Evolutionary conservation across 2,329 filamentous ascomycete genomes (phyloP), one percentile per base, ranked within the genome.

Genomic region (Phyllosticta capitalensis): DNA sequence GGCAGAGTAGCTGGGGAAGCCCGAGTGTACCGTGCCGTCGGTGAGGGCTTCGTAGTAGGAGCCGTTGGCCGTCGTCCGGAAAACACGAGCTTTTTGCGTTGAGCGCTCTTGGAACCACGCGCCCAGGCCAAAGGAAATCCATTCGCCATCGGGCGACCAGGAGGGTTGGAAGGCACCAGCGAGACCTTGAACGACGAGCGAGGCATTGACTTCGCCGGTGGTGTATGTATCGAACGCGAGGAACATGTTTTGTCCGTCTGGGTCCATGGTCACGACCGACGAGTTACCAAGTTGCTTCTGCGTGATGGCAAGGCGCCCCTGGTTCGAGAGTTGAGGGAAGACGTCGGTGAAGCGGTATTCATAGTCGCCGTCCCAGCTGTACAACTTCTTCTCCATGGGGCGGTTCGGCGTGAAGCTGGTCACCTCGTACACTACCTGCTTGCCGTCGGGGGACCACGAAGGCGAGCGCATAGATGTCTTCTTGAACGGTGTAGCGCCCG

Each of bases 321-420:
- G 63, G 1, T 64, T 56, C 9, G 64, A 66, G 17, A 72, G 62
- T 52, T 69, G 64, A 0, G 75, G 75, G 64, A 77, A 76, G 2
- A 77, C 72, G 56, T 77, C 75, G 52, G 69, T 75, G 67, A 74
- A 75, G 20, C 72, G 70, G 61, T 76, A 76, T 5, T 76, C 75
- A 70, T 70, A 77, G 4, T 75, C 70, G 6, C 50, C 38, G 50
- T 76, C 71, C 68, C 69, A 77, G 62, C 68, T 72, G 62, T 71
- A 76, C 5, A 77, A 66, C 50, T 66, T 50, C 63, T 74, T 73
- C 10, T 72, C 70, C 56, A 71, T 67, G 0, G 70, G 63, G 3
- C 74, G 73, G 9, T 66, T 63, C n/a, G 38, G 38, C 3, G 66
- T 62, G 66, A 68, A 74, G 17, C 55, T 61, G 1, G 65, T 61